phyloP scores from a whole-genome alignment of 371 early-diverging fungal species.

The Nematocida major region DNA sequence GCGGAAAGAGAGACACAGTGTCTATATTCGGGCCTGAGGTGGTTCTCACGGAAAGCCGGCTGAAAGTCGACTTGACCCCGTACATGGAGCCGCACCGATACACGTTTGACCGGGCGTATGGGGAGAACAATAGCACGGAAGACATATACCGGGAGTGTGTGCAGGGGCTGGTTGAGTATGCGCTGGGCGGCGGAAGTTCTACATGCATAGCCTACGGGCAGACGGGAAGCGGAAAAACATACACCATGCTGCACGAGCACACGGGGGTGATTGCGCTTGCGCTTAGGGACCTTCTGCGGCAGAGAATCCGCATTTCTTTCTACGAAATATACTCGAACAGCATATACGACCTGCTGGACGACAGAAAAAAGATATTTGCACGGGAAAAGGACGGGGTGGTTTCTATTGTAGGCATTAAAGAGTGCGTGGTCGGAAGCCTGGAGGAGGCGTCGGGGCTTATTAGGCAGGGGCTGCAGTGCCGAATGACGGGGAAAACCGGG shows the following conservation, averaged over 20 bases:
- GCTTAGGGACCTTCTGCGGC: slow-evolving; percentile 71
- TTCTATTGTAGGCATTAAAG: slow-evolving; percentile 46
- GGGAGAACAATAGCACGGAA: slow-evolving; percentile 70
- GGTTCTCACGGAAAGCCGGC: slow-evolving; percentile 67
- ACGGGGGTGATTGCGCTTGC: slow-evolving; percentile 74
- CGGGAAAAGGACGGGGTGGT: slow-evolving; percentile 51
- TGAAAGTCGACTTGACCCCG: slow-evolving; percentile 74
- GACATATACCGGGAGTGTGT: slow-evolving; percentile 82
- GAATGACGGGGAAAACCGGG: slow-evolving; percentile 45
- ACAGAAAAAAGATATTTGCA: slow-evolving; percentile 55
- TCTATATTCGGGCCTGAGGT: slow-evolving; percentile 20
- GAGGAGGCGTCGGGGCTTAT: slow-evolving; percentile 74
- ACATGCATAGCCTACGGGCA: slow-evolving; percentile 86
- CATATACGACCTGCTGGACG: slow-evolving; percentile 73
- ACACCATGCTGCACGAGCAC: slow-evolving; percentile 72
- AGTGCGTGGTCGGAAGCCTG: slow-evolving; percentile 68
- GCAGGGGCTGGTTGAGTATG: slow-evolving; percentile 78
- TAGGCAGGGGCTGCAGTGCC: slow-evolving; percentile 70
- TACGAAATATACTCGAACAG: slow-evolving; percentile 84
- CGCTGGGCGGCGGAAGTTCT: slow-evolving; percentile 76
- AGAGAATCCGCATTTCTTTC: slow-evolving; percentile 77
- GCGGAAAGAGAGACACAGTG: slow-evolving; percentile 40
- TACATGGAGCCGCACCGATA: slow-evolving; percentile 84
- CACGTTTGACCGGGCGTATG: slow-evolving; percentile 88
- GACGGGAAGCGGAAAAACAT: slow-evolving; percentile 94